A percentile compares a stretch with the other conserved stretches of the same genome.
phyloP scores from a whole-genome alignment of 2,329 filamentous ascomycete genomes.

The Colletotrichum falcatum region DNA sequence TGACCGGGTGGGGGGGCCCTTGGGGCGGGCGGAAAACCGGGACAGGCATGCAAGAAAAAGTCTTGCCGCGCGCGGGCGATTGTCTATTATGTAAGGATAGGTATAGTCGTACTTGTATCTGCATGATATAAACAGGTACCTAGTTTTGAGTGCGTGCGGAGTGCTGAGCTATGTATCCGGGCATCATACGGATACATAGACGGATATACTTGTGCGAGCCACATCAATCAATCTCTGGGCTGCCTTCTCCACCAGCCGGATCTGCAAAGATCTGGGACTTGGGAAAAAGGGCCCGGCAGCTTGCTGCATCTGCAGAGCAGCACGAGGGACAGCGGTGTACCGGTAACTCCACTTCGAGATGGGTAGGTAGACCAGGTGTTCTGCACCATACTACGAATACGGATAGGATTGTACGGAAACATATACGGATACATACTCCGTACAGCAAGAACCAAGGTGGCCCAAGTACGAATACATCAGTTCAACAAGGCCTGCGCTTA shows the following conservation, averaged over 20 bases:
- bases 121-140: too few relatives aligned
- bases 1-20: background rate
- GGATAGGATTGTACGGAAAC: background rate
- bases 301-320: slow-evolving; percentile 10
- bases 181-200: too few relatives aligned
- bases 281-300: too few relatives aligned
- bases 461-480: too few relatives aligned
- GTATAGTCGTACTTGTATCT: too few relatives aligned
- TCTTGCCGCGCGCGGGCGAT: background rate
- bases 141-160: too few relatives aligned
- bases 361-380: too few relatives aligned
- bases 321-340: background rate
- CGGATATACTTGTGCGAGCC: background rate
- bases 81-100: too few relatives aligned
- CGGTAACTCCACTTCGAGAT: background rate
- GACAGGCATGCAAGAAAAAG: background rate
- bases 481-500: background rate
- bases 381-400: too few relatives aligned
- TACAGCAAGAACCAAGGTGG: background rate
- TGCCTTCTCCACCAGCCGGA: background rate
- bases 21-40: background rate
- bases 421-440: too few relatives aligned
- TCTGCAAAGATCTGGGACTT: slow-evolving; percentile 1
- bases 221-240: slow-evolving; percentile 6
- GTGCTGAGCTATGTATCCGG: too few relatives aligned